These are phyloP conservation scores for Atkinsonella hypoxylon DNA, from an alignment of 2,329 filamentous ascomycete genomes.

Conservation along the genomic window DNA sequence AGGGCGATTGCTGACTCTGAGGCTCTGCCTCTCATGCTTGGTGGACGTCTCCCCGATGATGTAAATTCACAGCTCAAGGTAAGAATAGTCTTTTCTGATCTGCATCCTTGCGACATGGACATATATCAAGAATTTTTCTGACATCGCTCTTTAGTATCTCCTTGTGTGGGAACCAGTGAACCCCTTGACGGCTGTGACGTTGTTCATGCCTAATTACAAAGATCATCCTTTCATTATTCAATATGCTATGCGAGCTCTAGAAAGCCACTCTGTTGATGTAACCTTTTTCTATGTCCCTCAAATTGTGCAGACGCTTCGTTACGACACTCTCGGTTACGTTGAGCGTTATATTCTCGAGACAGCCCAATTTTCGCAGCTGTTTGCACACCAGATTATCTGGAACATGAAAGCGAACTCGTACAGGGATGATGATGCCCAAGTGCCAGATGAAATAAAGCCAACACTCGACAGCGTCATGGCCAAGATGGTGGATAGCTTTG, in stretches of 20 bases:
- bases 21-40: slow-evolving; percentile 72
- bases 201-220: slow-evolving; percentile 82
- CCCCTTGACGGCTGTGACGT: slow-evolving; percentile 82
- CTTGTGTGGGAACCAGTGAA: slow-evolving; percentile 90
- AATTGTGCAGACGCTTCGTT: slow-evolving; percentile 88
- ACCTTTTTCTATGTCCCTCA: slow-evolving; percentile 99
- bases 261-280: slow-evolving; percentile 89
- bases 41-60: slow-evolving; percentile 62
- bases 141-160: slow-evolving; percentile 48
- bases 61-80: slow-evolving; percentile 73
- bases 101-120: too few relatives aligned
- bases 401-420: slow-evolving; percentile 99
- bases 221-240: slow-evolving; percentile 91
- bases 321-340: slow-evolving; percentile 87
- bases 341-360: slow-evolving; percentile 96
- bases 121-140: slow-evolving; percentile 7
- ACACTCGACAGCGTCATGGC: slow-evolving; percentile 83
- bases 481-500: slow-evolving; percentile 74
- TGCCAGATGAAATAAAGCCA: slow-evolving; percentile 87
- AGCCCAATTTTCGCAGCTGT: slow-evolving; percentile 92
- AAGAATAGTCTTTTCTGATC: slow-evolving; percentile 9
- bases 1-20: slow-evolving; percentile 73
- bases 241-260: slow-evolving; percentile 89
- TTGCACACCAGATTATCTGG: slow-evolving; percentile 99
- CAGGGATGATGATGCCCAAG: slow-evolving; percentile 86